Evolutionary conservation across 1,284 basidiomycete genomes (phyloP).

Genomic region (Ceratobasidium papillatum): DNA sequence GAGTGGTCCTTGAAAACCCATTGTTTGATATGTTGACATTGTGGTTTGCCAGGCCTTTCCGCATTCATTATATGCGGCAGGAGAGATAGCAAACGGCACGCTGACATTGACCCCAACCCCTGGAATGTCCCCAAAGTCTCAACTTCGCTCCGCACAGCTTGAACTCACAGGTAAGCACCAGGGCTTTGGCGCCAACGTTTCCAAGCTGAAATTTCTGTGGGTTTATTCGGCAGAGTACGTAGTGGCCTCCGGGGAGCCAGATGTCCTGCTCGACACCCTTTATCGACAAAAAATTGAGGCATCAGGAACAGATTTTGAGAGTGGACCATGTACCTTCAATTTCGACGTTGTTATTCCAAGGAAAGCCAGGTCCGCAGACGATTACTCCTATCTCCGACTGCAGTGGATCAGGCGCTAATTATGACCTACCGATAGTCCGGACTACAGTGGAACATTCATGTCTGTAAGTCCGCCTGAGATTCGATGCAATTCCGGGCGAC

Average conservation of each 20-base stretch:
- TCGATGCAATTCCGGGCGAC: neutral
- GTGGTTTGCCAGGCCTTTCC: conserved; percentile 6
- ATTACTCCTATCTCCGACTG: neutral
- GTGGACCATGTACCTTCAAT: conserved; percentile 1
- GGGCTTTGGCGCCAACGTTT: neutral
- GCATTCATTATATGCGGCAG: conserved; percentile 29
- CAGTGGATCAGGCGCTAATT: neutral
- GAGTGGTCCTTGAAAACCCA: neutral
- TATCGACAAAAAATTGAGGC: conserved; percentile 27
- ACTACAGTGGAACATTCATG: conserved; percentile 36
- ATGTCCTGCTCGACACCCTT: conserved; percentile 29
- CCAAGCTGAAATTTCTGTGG: conserved; percentile 17
- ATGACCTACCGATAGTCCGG: conserved; percentile 9
- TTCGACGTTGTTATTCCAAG: conserved; percentile 23
- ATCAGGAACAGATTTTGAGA: neutral
- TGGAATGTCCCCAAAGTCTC: conserved; percentile 19
- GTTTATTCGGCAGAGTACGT: conserved; percentile 15
- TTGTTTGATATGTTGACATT: neutral
- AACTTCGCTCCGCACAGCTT: conserved; percentile 23
- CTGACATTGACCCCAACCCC: conserved; percentile 18
- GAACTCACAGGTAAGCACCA: conserved; percentile 24
- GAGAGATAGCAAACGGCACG: conserved; percentile 3
- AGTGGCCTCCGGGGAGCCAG: conserved; percentile 32
- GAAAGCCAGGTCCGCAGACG: conserved; percentile 15
- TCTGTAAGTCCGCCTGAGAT: conserved; percentile 16